A percentile compares a stretch with the other conserved stretches of the same genome.
These are phyloP conservation scores for Zea mays DNA, from an alignment of 176 grass and related monocot species.

Conservation along the genomic window DNA sequence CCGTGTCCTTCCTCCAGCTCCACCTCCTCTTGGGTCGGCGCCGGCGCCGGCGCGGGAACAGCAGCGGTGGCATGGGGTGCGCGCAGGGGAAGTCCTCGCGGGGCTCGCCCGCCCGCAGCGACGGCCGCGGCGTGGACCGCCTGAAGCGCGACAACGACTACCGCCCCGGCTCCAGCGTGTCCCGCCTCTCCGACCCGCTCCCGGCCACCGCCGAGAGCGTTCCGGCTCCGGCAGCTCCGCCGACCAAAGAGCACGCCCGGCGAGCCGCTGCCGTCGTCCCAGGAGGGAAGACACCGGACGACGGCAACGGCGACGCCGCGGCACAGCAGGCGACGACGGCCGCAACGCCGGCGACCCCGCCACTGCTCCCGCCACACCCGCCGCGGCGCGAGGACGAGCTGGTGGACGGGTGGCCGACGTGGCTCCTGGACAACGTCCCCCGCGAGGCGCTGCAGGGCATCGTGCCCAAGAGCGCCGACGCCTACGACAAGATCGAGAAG, in stretches of 20 bases:
- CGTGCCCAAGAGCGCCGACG: slow-evolving; percentile 59
- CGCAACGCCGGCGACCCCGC: background rate
- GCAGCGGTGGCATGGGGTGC: slow-evolving; percentile 51
- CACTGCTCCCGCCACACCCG: background rate
- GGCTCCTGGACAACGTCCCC: slow-evolving; percentile 55
- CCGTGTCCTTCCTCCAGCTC: slow-evolving; percentile 17
- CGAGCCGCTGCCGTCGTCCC: background rate
- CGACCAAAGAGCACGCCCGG: background rate
- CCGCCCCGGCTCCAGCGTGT: background rate
- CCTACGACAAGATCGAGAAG: slow-evolving; percentile 73
- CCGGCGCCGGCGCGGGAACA: background rate
- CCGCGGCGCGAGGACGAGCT: slow-evolving; percentile 43
- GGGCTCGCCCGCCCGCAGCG: slow-evolving; percentile 44
- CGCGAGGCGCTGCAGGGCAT: slow-evolving; percentile 53
- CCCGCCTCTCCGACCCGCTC: slow-evolving; percentile 33
- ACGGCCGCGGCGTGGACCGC: slow-evolving; percentile 40
- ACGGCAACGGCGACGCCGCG: no score
- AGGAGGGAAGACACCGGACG: background rate
- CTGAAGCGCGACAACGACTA: slow-evolving; percentile 36
- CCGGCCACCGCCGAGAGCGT: background rate
- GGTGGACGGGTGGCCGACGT: slow-evolving; percentile 67
- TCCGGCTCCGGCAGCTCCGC: background rate
- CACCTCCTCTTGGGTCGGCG: slow-evolving; percentile 2
- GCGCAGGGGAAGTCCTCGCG: slow-evolving; percentile 50
- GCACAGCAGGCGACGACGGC: background rate